Percentiles rank a stretch among this genome's conserved stretches.
Conservation (phyloP, 2,329 filamentous ascomycete genomes). For the Aspergillus sp. region DNA sequence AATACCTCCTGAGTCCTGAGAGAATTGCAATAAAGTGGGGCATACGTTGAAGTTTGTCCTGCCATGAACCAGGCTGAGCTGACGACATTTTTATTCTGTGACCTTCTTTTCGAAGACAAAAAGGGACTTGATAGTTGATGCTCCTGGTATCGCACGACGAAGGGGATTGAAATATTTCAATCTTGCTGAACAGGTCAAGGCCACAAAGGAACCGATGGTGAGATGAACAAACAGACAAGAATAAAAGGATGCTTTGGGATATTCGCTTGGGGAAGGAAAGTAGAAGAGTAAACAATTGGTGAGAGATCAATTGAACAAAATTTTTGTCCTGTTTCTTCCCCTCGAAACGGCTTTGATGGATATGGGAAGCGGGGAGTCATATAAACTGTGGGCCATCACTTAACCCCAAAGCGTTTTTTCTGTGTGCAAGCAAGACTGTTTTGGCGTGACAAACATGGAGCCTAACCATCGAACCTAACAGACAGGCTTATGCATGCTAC, state of each 20-base stretch:
- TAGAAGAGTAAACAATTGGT: not conserved
- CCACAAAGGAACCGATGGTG: no score
- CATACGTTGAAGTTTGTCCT: slow-evolving; percentile 55
- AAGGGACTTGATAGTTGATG: no score
- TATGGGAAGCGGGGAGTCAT: slow-evolving; percentile 34
- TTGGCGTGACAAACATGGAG: slow-evolving; percentile 29
- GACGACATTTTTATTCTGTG: no score
- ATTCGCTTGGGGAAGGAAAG: slow-evolving; percentile 2
- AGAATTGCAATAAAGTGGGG: slow-evolving; percentile 12
- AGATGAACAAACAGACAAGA: not conserved
- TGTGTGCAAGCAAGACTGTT: not conserved
- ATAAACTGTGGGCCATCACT: slow-evolving; percentile 32
- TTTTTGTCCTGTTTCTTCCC: slow-evolving; percentile 1
- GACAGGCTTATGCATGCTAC: slow-evolving; percentile 34
- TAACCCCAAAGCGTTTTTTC: slow-evolving; percentile 10
- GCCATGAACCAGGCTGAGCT: slow-evolving; percentile 37
- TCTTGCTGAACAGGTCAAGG: no score
- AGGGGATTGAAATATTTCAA: no score
- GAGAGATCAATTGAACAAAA: slow-evolving; percentile 1
- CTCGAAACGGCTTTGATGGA: slow-evolving; percentile 13
- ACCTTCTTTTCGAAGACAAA: no score
- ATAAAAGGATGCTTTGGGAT: slow-evolving; percentile 4
- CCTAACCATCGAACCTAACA: slow-evolving; percentile 34
- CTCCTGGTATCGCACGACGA: no score
- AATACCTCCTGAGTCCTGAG: not conserved